phyloP scores from a whole-genome alignment of 1,139 yeast genomes.

The Trichomonascaceae sp. region DNA sequence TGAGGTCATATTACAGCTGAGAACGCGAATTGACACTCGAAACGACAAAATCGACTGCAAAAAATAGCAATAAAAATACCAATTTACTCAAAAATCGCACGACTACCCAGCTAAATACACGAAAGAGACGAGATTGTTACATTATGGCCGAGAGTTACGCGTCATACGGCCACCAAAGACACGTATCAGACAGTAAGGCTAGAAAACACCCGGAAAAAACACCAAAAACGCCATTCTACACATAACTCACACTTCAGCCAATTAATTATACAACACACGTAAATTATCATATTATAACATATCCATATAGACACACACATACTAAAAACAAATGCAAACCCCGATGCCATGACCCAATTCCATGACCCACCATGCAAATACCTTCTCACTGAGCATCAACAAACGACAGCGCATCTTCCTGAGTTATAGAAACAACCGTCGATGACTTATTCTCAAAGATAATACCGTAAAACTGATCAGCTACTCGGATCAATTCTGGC shows the following conservation, averaged over 20 bases:
- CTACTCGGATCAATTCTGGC: slow-evolving; percentile 85
- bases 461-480: slow-evolving; percentile 85
- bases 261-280: not conserved
- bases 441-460: slow-evolving; percentile 80
- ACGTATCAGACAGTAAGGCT: not conserved
- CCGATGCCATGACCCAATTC: too few species aligned
- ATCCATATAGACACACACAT: too few species aligned
- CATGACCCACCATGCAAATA: not conserved
- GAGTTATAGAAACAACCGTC: slow-evolving; percentile 61
- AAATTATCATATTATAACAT: not conserved
- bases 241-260: not conserved
- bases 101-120: not conserved
- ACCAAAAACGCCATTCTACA: not conserved
- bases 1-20: not conserved
- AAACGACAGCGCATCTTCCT: slow-evolving; percentile 71
- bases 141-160: not conserved
- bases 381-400: slow-evolving; percentile 45
- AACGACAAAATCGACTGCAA: not conserved
- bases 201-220: not conserved
- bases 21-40: not conserved
- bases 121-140: not conserved
- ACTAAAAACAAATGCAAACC: too few species aligned
- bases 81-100: not conserved
- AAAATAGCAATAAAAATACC: too few species aligned
- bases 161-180: not conserved